A percentile compares a stretch with the other conserved stretches of the same genome.
phyloP scores from a whole-genome alignment of 2,329 filamentous ascomycete genomes.

The Fusarium veterinarium region DNA sequence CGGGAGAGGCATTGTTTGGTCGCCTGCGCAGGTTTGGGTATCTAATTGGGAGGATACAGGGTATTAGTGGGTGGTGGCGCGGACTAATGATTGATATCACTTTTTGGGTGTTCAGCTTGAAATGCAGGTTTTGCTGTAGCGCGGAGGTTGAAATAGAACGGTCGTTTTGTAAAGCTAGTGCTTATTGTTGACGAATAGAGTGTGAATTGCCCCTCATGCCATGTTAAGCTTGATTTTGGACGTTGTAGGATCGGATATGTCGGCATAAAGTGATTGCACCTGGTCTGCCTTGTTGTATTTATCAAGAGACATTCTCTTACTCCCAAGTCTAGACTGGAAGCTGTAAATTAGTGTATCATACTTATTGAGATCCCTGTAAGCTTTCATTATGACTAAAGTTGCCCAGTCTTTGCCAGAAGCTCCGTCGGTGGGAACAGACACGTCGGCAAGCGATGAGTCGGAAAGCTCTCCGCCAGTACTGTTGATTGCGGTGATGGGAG shows the following conservation, averaged over 20 bases:
- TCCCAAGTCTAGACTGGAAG: not conserved
- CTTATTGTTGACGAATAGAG: not conserved
- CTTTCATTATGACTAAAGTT: not conserved
- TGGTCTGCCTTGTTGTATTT: not conserved
- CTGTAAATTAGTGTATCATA: not conserved
- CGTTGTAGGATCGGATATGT: not conserved
- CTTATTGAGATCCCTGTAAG: not conserved
- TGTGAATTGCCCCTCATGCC: not conserved
- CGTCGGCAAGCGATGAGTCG: not conserved
- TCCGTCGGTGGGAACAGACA: not conserved
- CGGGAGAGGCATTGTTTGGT: not conserved
- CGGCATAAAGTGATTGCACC: not conserved
- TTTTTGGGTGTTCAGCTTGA: not conserved
- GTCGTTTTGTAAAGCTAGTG: not conserved
- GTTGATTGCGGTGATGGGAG: not conserved
- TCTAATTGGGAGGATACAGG: not conserved
- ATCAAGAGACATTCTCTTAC: not conserved
- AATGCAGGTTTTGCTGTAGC: not conserved
- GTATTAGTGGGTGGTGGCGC: not conserved
- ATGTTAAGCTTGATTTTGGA: not conserved
- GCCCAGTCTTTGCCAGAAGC: not conserved
- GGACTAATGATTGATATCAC: not conserved
- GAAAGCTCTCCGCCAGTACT: not conserved
- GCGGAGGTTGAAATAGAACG: not conserved
- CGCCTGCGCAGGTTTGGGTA: not conserved